phyloP scores from a whole-genome alignment of 345 rosid species.

The Arabidopsis thaliana region TAIR10.1 NC_003076.8:4762501-4763000 shows the following conservation, averaged over 20 bases:
- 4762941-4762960: conserved; percentile 36
- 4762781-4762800: not conserved
- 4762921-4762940: conserved; percentile 3
- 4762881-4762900: not conserved
- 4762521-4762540: conserved; percentile 47
- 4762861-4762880: not conserved
- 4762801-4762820: conserved; percentile 18
- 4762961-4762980: conserved; percentile 38
- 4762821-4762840: conserved; percentile 6
- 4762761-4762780: not conserved
- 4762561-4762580: not conserved
- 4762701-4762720: not conserved
- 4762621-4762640: not conserved
- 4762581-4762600: not conserved
- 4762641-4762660: not conserved
- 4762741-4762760: not conserved
- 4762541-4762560: conserved; percentile 25
- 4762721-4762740: not conserved
- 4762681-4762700: not conserved
- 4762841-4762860: conserved; percentile 1
- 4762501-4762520: conserved; percentile 38
- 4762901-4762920: conserved; percentile 11
- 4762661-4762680: not conserved
- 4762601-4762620: not conserved
- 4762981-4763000: conserved; percentile 38